phyloP scores from a whole-genome alignment of 139 green algal genomes.

The Edaphochlamys debaryana region DNA sequence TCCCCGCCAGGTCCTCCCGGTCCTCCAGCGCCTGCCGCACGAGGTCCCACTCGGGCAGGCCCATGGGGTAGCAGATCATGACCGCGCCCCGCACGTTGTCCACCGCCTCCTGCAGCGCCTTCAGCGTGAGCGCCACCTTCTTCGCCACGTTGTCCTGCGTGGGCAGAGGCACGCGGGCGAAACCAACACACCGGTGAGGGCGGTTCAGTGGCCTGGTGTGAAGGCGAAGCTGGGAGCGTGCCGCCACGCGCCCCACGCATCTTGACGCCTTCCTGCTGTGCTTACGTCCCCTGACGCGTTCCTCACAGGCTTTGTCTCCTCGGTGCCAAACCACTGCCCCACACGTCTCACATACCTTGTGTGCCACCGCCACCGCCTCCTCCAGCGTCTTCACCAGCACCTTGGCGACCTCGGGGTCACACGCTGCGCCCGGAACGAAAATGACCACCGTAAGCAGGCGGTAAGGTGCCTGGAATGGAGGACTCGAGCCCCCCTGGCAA shows the following conservation, averaged over 20 bases:
- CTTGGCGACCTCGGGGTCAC: constrained; percentile 63
- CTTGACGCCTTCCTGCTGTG: too few relatives aligned
- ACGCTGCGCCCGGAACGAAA: constrained; percentile 58
- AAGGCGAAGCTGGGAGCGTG: too few relatives aligned
- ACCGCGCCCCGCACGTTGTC: constrained; percentile 82
- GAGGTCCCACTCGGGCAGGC: constrained; percentile 84
- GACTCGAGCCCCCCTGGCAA: too few relatives aligned
- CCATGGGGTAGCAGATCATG: constrained; percentile 90
- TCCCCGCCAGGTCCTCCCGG: constrained; percentile 73
- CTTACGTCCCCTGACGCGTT: too few relatives aligned
- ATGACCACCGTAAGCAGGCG: too few relatives aligned
- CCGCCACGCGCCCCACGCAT: too few relatives aligned
- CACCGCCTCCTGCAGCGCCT: constrained; percentile 67
- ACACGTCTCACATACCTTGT: constrained; percentile 71
- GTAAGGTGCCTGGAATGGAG: too few relatives aligned
- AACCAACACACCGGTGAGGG: too few relatives aligned
- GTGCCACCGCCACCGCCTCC: constrained; percentile 57
- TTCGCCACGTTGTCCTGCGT: constrained; percentile 60
- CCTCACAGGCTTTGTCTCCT: too few relatives aligned
- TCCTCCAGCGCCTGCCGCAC: constrained; percentile 76
- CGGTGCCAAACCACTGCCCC: too few relatives aligned
- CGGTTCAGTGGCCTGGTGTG: too few relatives aligned
- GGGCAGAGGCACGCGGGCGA: too few relatives aligned
- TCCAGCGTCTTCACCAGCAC: constrained; percentile 72
- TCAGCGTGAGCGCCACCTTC: constrained; percentile 68